Conservation (phyloP, 2,329 filamentous ascomycete genomes). For the Colletotrichum paranaense region DNA sequence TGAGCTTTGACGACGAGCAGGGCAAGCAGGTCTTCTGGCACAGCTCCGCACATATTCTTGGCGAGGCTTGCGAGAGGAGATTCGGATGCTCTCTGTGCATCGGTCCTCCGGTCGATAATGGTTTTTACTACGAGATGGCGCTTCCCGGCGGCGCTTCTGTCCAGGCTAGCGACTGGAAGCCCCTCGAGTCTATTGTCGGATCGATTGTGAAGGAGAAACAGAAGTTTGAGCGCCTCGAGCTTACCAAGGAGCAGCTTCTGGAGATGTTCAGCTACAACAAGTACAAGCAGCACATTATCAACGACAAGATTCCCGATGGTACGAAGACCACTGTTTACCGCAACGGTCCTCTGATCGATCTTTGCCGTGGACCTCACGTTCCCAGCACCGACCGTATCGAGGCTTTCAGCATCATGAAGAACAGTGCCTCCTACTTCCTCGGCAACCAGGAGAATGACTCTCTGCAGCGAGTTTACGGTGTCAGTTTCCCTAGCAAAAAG, state of each 20-base stretch:
- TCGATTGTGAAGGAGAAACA: conserved; percentile 97
- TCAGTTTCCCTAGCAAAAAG: conserved; percentile 97
- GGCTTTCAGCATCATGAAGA: conserved; percentile 82
- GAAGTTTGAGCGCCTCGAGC: conserved; percentile 87
- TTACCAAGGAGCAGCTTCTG: conserved; percentile 90
- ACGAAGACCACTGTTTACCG: conserved; percentile 94
- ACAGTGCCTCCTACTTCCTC: conserved; percentile 84
- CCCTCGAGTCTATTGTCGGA: conserved; percentile 82
- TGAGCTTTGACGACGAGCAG: conserved; percentile 81
- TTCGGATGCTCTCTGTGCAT: conserved; percentile 95
- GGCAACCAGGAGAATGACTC: conserved; percentile 95
- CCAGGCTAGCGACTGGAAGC: conserved; percentile 82
- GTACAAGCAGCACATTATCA: conserved; percentile 98
- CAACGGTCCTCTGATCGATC: conserved; percentile 92
- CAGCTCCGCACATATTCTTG: conserved; percentile 90
- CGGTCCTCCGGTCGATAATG: conserved; percentile 89
- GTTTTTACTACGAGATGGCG: conserved; percentile 87
- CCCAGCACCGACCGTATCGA: conserved; percentile 87
- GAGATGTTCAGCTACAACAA: conserved; percentile 95
- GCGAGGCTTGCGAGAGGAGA: conserved; percentile 89
- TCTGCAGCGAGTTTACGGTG: conserved; percentile 94
- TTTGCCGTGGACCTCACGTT: conserved; percentile 95
- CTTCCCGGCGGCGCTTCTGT: conserved; percentile 78
- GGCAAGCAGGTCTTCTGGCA: conserved; percentile 99
- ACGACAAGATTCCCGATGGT: conserved; percentile 88